phyloP scores from a whole-genome alignment of 2,329 filamentous ascomycete species.

The Periglandula ipomoeae region DNA sequence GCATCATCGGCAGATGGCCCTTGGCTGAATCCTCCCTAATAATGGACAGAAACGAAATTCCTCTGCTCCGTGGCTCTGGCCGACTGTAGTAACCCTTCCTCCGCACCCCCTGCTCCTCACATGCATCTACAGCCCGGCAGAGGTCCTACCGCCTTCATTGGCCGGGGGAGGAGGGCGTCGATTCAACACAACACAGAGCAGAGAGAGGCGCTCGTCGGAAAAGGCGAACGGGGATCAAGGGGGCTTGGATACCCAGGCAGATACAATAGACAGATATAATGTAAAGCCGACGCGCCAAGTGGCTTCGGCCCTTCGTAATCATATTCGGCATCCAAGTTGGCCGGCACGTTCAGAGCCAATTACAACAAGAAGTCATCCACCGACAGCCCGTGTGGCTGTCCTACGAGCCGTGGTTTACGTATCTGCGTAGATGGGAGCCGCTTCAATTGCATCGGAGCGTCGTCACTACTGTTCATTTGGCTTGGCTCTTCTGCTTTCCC shows the following conservation, averaged over 20 bases:
- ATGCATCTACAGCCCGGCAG: background rate
- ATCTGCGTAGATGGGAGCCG: background rate
- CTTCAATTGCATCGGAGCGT: background rate
- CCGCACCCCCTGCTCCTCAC: background rate
- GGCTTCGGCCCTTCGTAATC: background rate
- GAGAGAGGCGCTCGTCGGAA: too few relatives aligned
- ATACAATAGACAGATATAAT: background rate
- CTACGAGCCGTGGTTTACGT: background rate
- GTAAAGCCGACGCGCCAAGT: background rate
- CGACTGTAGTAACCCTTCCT: too few relatives aligned
- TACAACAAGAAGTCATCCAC: background rate
- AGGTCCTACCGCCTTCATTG: background rate
- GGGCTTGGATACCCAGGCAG: too few relatives aligned
- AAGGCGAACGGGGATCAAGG: too few relatives aligned
- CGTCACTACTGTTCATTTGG: background rate
- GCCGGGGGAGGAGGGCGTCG: background rate
- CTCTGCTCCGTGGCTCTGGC: too few relatives aligned
- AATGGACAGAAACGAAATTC: too few relatives aligned
- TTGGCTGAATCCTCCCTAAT: too few relatives aligned
- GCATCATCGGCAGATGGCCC: conserved; percentile 1
- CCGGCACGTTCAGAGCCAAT: background rate
- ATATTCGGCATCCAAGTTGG: background rate
- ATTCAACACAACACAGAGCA: background rate
- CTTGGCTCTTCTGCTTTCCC: background rate
- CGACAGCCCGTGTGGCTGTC: background rate